Conservation (phyloP, 1,284 basidiomycete genomes). For the Trichosporon ovoides region DNA sequence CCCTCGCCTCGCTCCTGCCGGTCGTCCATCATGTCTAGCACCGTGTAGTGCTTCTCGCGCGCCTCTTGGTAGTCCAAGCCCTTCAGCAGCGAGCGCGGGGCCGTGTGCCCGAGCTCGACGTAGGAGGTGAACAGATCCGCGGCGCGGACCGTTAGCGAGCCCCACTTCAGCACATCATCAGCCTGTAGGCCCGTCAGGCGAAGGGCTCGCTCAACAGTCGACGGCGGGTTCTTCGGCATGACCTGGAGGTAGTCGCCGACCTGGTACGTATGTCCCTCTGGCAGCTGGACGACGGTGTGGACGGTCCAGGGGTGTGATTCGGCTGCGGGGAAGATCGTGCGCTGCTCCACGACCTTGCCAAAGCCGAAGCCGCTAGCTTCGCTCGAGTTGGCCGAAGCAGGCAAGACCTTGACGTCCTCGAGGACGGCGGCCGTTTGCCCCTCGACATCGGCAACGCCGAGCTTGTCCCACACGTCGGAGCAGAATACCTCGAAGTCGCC, state of each 20-base stretch:
- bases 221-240: conserved; percentile 10
- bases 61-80: conserved; percentile 19
- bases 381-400: background rate
- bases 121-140: conserved; percentile 50
- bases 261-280: conserved; percentile 48
- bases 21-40: conserved; percentile 22
- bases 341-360: background rate
- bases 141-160: conserved; percentile 47
- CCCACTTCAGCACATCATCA: conserved; percentile 10
- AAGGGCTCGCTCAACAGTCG: conserved; percentile 47
- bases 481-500: conserved; percentile 1
- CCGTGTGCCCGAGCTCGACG: conserved; percentile 47
- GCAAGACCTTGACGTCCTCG: background rate
- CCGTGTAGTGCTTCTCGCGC: conserved; percentile 10
- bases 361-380: background rate
- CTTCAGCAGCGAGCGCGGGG: conserved; percentile 5
- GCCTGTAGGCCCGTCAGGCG: conserved; percentile 4
- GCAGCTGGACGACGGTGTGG: conserved; percentile 52
- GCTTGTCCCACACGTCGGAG: background rate
- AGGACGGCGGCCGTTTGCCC: background rate
- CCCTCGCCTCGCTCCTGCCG: conserved; percentile 20
- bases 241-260: conserved; percentile 55
- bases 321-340: background rate
- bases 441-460: background rate
- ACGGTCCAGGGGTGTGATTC: background rate